A percentile compares a stretch with the other conserved stretches of the same genome.
phyloP scores from a whole-genome alignment of 2,329 filamentous ascomycete species.

The Alternaria tenuissima region DNA sequence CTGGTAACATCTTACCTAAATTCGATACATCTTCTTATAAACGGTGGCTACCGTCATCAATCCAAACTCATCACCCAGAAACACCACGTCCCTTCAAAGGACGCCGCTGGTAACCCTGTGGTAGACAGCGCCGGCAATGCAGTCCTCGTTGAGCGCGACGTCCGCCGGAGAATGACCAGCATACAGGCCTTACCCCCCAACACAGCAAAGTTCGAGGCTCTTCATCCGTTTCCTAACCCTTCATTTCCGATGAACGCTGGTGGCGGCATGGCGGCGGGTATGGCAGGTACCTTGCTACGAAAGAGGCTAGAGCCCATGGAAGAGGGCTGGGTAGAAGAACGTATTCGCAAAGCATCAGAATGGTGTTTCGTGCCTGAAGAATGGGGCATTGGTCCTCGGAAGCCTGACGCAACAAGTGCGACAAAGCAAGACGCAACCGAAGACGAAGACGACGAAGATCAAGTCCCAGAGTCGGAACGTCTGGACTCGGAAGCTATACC shows the following conservation, averaged over 20 bases:
- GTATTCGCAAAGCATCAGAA: conserved; percentile 37
- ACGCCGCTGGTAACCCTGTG: conserved; percentile 24
- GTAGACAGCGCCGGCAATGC: conserved; percentile 15
- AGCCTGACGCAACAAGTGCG: neutral
- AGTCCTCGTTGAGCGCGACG: conserved; percentile 15
- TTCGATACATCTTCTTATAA: conserved; percentile 30
- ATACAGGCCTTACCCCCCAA: conserved; percentile 17
- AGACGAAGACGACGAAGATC: conserved; percentile 19
- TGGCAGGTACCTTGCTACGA: conserved; percentile 35
- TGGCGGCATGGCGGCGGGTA: conserved; percentile 22
- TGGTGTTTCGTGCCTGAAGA: conserved; percentile 43
- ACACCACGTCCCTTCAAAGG: conserved; percentile 22
- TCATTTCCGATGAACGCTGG: conserved; percentile 29
- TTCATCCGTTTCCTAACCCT: conserved; percentile 38
- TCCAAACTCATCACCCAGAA: conserved; percentile 14
- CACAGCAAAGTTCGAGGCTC: conserved; percentile 21
- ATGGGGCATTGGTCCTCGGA: conserved; percentile 38
- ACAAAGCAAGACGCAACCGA: conserved; percentile 20
- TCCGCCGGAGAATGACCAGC: conserved; percentile 13
- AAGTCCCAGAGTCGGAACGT: conserved; percentile 14
- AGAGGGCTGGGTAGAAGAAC: conserved; percentile 41
- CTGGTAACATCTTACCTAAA: conserved; percentile 28
- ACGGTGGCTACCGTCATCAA: conserved; percentile 27
- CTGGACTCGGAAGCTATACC: conserved; percentile 22
- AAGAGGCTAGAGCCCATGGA: conserved; percentile 39